Evolutionary conservation across 495 filamentous ascomycete genomes (phyloP).

Genomic region (Penicillium chermesinum): DNA sequence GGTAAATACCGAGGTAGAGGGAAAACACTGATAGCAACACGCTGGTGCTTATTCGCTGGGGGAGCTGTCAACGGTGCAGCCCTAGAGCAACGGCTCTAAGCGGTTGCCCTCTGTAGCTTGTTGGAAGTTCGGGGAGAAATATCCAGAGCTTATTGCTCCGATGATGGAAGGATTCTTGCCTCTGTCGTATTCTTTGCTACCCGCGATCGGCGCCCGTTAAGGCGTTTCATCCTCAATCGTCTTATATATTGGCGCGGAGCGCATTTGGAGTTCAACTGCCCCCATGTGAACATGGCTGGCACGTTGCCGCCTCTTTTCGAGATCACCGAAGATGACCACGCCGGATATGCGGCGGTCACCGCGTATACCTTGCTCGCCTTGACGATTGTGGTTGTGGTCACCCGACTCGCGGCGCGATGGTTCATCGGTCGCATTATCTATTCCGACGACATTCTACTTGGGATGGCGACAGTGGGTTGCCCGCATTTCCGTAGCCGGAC

Average conservation of each 20-base stretch:
- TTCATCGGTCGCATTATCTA: slow-evolving; percentile 24
- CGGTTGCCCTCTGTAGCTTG: too few species aligned
- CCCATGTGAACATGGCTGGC: slow-evolving; percentile 15
- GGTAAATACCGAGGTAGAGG: not conserved
- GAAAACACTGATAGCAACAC: not conserved
- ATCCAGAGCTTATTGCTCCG: too few species aligned
- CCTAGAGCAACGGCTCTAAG: too few species aligned
- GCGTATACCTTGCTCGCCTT: slow-evolving; percentile 23
- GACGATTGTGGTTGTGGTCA: slow-evolving; percentile 17
- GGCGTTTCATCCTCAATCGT: not conserved
- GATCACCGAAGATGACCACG: slow-evolving; percentile 26
- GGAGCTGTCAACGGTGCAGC: too few species aligned
- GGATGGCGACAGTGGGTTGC: slow-evolving; percentile 13
- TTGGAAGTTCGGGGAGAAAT: too few species aligned
- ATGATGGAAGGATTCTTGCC: not conserved
- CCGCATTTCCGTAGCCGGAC: not conserved
- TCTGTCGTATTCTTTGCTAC: not conserved
- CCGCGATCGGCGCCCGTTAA: not conserved
- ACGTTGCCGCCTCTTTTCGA: slow-evolving; percentile 26
- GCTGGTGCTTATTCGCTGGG: not conserved
- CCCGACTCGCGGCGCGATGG: slow-evolving; percentile 23
- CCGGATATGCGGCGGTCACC: slow-evolving; percentile 23
- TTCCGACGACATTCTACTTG: slow-evolving; percentile 23
- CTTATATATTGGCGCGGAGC: too few species aligned
- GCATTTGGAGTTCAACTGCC: slow-evolving; percentile 5